phyloP scores from a whole-genome alignment of 2,329 filamentous ascomycete genomes.

The Sporothrix pseudoabietina region DNA sequence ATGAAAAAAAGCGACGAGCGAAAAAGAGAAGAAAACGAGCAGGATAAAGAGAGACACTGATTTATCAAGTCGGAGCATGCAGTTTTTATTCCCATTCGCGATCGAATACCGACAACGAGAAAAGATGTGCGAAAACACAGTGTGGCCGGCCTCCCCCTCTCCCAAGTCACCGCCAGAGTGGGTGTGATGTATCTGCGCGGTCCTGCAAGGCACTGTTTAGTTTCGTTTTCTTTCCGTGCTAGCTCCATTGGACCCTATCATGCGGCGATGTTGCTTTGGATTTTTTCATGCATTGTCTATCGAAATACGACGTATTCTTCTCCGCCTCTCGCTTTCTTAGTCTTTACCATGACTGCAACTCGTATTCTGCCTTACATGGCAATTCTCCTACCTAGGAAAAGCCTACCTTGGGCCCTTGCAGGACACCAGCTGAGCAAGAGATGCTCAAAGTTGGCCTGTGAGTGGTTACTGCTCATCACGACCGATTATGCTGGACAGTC shows the following conservation, averaged over 20 bases:
- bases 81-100: background rate
- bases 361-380: conserved; percentile 9
- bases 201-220: conserved; percentile 8
- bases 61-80: background rate
- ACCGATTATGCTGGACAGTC: background rate
- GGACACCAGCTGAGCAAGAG: background rate
- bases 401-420: background rate
- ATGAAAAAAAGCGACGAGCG: background rate
- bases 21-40: conserved; percentile 9
- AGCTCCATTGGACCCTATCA: background rate
- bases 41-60: background rate
- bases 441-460: background rate
- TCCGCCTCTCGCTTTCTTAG: background rate
- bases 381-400: background rate
- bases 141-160: background rate
- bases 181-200: background rate
- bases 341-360: background rate
- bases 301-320: background rate
- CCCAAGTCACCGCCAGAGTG: background rate
- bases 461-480: background rate
- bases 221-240: background rate
- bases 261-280: background rate
- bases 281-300: no score
- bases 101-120: background rate
- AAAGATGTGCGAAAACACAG: background rate